Percentiles rank a stretch among this genome's conserved stretches.
phyloP scores from a whole-genome alignment of 495 filamentous ascomycete genomes.

The Oidiodendron maius region DNA sequence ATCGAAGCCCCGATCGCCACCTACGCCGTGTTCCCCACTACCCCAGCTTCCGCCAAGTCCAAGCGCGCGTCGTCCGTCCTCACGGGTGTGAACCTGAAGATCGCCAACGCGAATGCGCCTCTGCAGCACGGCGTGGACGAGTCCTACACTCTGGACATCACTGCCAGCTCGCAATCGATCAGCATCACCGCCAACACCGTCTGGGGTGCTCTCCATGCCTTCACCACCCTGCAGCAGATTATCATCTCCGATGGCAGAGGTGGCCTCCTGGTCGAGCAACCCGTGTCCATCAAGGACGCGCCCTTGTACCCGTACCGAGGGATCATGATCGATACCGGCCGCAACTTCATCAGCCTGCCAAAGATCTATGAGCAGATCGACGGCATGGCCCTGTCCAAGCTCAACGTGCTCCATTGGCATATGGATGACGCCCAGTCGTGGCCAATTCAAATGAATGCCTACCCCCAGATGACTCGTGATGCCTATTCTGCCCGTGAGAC shows the following conservation, averaged over 20 bases:
- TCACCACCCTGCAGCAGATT: conserved; percentile 52
- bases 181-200: conserved; percentile 42
- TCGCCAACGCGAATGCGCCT: conserved; percentile 34
- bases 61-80: conserved; percentile 25
- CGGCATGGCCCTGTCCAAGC: conserved; percentile 45
- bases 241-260: conserved; percentile 41
- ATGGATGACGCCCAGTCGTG: conserved; percentile 45
- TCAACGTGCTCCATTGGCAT: conserved; percentile 49
- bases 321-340: conserved; percentile 45
- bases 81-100: conserved; percentile 31
- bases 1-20: conserved; percentile 41
- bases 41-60: conserved; percentile 20
- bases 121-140: conserved; percentile 51
- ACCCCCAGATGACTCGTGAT: conserved; percentile 48
- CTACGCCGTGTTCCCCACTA: conserved; percentile 42
- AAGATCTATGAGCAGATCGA: conserved; percentile 48
- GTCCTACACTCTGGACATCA: conserved; percentile 48
- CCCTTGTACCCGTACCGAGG: conserved; percentile 45
- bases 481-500: conserved; percentile 45
- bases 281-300: conserved; percentile 39
- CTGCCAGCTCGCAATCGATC: conserved; percentile 27
- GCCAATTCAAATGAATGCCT: conserved; percentile 41
- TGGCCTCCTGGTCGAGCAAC: conserved; percentile 40
- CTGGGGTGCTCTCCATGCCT: conserved; percentile 52
- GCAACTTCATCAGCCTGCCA: conserved; percentile 40